Evolutionary conservation across 179 eudicot genomes (phyloP), one percentile per base, ranked within the genome.

Genomic region (Nepenthes alata): DNA sequence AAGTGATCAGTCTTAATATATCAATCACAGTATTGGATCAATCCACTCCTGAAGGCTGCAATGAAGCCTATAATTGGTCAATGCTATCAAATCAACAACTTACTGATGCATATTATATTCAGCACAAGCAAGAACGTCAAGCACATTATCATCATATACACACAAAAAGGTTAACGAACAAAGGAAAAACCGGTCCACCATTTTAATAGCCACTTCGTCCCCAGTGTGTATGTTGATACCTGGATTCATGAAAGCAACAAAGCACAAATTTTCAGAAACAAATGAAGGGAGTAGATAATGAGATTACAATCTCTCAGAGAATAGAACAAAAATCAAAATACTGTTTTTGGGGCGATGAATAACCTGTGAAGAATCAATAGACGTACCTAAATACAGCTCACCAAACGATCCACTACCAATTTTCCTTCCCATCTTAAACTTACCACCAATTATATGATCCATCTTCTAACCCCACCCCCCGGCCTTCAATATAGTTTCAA

Each of bases 331-430:
- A 41, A 41, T 4, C 1, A 41, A 41, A 41, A 41, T 4, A 41
- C 45, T 41, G 2, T 41, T 41, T 41, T 41, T 7, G 7, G 35
- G 60, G 8, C 5, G 14, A 57, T 57, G n/a, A 8, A 35, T 57
- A 52, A n/a, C 14, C 3, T 50, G 4, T 10, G 16, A 52, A 52
- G 5, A 52, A 12, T 5, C 16, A 6, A 52, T n/a, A 6, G 5
- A 11, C 55, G 16, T 78, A 78, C 82, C 82, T 69, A 78, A 72
- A 71, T 53, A 69, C 4, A 78, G 72, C 69, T 78, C 82, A 60
- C 82, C 82, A 78, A 78, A 78, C 55, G 82, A 78, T 55, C 82
- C 82, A 63, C 82, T 78, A 45, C 82, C 82, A 56, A 78, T 78
- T 78, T 78, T 78, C 63, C 76, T 71, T 36, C 82, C 82, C 72